Conservation (phyloP, 202 grass and related monocot species). For the Panicum hallii region DNA sequence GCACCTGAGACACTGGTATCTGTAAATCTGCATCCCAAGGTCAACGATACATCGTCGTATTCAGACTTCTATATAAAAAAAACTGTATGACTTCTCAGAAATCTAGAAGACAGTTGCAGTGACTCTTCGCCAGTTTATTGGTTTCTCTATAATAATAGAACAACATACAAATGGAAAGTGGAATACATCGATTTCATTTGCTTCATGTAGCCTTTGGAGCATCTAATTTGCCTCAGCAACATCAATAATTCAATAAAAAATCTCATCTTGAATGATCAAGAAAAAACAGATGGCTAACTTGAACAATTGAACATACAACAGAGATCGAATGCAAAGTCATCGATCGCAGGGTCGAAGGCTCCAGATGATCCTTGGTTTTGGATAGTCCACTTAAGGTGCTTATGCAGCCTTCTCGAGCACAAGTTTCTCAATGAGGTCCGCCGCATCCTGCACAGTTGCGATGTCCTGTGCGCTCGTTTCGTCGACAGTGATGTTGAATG, state of each 20-base stretch:
- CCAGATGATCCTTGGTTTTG: neutral
- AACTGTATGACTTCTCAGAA: neutral
- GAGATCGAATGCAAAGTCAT: slow-evolving; percentile 7
- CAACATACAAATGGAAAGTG: slow-evolving; percentile 32
- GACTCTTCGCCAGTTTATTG: slow-evolving; percentile 6
- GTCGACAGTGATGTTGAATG: slow-evolving; percentile 70
- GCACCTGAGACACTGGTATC: neutral
- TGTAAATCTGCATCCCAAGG: neutral
- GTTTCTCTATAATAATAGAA: slow-evolving; percentile 31
- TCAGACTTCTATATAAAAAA: neutral
- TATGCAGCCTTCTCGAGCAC: slow-evolving; percentile 40
- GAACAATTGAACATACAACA: slow-evolving; percentile 48
- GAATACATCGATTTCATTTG: slow-evolving; percentile 32
- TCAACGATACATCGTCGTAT: neutral
- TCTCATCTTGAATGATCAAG: slow-evolving; percentile 38
- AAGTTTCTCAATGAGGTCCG: slow-evolving; percentile 74
- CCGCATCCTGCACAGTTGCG: slow-evolving; percentile 68
- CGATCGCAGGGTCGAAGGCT: neutral
- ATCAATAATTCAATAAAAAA: slow-evolving; percentile 39
- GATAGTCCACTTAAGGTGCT: neutral
- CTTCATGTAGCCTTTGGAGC: slow-evolving; percentile 29
- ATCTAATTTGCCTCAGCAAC: slow-evolving; percentile 32
- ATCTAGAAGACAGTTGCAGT: neutral
- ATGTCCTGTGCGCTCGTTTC: slow-evolving; percentile 76
- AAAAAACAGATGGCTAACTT: slow-evolving; percentile 36